Evolutionary conservation across 2,329 filamentous ascomycete species (phyloP).

Genomic region (Claviceps quebecensis): DNA sequence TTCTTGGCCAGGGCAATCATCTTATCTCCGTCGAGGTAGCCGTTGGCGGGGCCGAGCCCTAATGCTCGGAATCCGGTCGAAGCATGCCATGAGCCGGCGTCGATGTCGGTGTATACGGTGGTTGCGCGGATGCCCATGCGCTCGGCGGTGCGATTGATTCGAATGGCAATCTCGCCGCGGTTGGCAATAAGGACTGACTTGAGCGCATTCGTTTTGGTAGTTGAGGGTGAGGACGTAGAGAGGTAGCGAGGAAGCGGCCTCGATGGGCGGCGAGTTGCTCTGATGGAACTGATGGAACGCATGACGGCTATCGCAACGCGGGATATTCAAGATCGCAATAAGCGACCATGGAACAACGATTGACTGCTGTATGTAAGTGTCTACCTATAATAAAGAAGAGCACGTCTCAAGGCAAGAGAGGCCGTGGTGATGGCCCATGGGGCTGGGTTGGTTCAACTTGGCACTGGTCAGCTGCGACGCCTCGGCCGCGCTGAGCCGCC

Average conservation of each 20-base stretch:
- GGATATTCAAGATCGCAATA: conserved; percentile 2
- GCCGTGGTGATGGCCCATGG: too few relatives aligned
- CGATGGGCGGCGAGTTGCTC: conserved; percentile 34
- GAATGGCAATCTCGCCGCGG: conserved; percentile 88
- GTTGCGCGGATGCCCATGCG: conserved; percentile 85
- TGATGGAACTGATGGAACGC: conserved; percentile 43
- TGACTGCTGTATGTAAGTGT: too few relatives aligned
- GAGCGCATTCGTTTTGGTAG: conserved; percentile 34
- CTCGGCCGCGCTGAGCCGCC: conserved; percentile 7
- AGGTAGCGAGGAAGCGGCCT: conserved; percentile 27
- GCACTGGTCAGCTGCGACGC: not conserved
- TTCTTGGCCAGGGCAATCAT: conserved; percentile 82
- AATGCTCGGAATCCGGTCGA: conserved; percentile 70
- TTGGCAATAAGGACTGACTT: conserved; percentile 90
- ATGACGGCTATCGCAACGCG: conserved; percentile 20
- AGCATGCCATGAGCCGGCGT: conserved; percentile 77
- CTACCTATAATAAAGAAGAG: not conserved
- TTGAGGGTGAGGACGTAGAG: conserved; percentile 14
- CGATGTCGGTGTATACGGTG: conserved; percentile 88
- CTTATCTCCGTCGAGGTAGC: conserved; percentile 84
- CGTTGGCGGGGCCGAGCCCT: conserved; percentile 68
- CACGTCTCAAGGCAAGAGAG: not conserved
- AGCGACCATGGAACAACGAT: too few relatives aligned
- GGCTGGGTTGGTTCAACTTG: not conserved
- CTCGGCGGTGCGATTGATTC: conserved; percentile 77